These are phyloP conservation scores for Phytopythium ostracodes DNA, from an alignment of 352 stramenopile genomes.

Conservation along the genomic window DNA sequence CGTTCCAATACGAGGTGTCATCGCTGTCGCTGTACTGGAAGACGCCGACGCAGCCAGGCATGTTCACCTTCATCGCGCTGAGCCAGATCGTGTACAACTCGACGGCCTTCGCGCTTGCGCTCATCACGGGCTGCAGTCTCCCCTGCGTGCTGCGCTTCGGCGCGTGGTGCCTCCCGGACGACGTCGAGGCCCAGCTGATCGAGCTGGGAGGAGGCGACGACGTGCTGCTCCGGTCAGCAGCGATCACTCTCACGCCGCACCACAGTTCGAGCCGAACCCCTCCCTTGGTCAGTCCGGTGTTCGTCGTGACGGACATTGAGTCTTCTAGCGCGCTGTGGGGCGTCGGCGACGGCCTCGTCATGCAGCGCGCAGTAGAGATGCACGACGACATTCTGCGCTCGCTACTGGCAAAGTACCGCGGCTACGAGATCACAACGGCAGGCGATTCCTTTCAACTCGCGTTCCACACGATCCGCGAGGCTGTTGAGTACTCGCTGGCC, in stretches of 20 bases:
- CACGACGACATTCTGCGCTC: slow-evolving; percentile 60
- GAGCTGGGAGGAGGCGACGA: slow-evolving; percentile 9
- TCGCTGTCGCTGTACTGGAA: slow-evolving; percentile 23
- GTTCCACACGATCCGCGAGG: slow-evolving; percentile 54
- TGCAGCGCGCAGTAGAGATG: slow-evolving; percentile 45
- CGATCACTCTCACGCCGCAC: slow-evolving; percentile 8
- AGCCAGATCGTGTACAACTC: slow-evolving; percentile 33
- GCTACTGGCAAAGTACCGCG: slow-evolving; percentile 45
- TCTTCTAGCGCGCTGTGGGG: slow-evolving; percentile 56
- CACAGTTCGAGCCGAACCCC: slow-evolving; percentile 15
- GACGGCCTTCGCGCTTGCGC: slow-evolving; percentile 14
- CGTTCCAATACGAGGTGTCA: slow-evolving; percentile 48
- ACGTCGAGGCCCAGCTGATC: slow-evolving; percentile 36
- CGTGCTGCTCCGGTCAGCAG: slow-evolving; percentile 14
- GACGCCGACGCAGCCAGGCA: background rate
- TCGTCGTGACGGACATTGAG: slow-evolving; percentile 68
- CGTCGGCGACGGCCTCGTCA: slow-evolving; percentile 33
- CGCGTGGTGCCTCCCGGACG: slow-evolving; percentile 34
- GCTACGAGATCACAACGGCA: slow-evolving; percentile 60
- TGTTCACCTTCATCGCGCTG: slow-evolving; percentile 24
- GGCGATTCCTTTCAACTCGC: slow-evolving; percentile 60
- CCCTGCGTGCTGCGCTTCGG: slow-evolving; percentile 32
- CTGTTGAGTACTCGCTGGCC: slow-evolving; percentile 57
- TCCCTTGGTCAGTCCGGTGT: slow-evolving; percentile 46
- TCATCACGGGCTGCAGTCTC: slow-evolving; percentile 20